Evolutionary conservation across 2,329 filamentous ascomycete genomes (phyloP), one percentile per base, ranked within the genome.

Genomic region (Trichophyton simii): DNA sequence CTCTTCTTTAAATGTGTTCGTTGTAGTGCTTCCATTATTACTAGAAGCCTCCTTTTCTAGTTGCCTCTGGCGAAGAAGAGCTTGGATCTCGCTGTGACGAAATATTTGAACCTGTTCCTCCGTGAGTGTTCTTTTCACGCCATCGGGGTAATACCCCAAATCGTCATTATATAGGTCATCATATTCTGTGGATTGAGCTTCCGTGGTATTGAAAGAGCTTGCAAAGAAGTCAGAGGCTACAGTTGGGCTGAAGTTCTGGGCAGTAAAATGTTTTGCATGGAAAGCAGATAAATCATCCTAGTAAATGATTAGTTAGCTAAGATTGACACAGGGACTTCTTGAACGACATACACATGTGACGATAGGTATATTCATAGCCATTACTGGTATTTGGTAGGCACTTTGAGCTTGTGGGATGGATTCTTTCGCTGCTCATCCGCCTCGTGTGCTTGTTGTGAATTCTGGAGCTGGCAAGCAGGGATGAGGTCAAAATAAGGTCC

Each of bases 71-170:
- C 83, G 83, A 28, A 88, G 77, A 44, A 95, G 77, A 11, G 83
- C 75, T 69, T 94, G 86, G 22, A 95, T 82, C 73, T 97, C 92
- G 1, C 88, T 92, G 70, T 95, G 89, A 64, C 91, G 82, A 72
- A 96, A 96, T 64, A 96, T 92, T 60, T 84, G 83, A 67, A 96
- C 89, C 76, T 96, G 89, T 67, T 91, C 88, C 69, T 96, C 89
- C 8, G 91, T 96, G 68, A 97, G 79, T 18, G 91, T 96, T 46
- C 92, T 87, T 71, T 94, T 94, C 64, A 85, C 83, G 2, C 92
- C 91, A 69, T 97, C 91, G 0, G 82, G 75, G 67, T 97, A 97
- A 73, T 89, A 92, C 18, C 91, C 92, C 15, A 96, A 78, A 0
- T 77, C 83, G 69, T 89, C 87, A 18, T 74, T 69, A 4, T 74